Conservation (phyloP, 2,329 filamentous ascomycete genomes). For the Cadophora gregata region DNA sequence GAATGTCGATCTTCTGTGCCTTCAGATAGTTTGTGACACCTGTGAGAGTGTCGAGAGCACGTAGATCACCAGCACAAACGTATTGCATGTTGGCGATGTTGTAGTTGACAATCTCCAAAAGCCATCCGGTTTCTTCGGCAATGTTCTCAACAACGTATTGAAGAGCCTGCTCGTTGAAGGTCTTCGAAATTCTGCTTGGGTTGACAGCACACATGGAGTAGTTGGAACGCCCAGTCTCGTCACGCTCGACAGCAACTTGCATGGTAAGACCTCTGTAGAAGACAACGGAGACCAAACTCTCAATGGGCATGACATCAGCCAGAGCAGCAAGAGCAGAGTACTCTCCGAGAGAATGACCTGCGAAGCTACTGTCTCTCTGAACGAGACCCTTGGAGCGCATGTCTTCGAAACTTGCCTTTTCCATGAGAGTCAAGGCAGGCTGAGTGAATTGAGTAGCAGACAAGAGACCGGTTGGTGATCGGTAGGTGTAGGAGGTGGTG, state of each 20-base stretch:
- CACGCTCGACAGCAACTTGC: constrained; percentile 98
- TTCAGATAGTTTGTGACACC: constrained; percentile 90
- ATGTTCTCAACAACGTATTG: constrained; percentile 98
- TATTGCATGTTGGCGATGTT: constrained; percentile 80
- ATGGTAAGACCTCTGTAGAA: constrained; percentile 99
- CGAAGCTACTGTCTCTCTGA: constrained; percentile 94
- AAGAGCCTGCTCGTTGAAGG: constrained; percentile 96
- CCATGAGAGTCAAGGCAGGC: constrained; percentile 96
- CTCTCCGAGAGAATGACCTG: constrained; percentile 96
- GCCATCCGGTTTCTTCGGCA: constrained; percentile 90
- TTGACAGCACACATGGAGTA: constrained; percentile 99
- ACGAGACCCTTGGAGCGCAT: constrained; percentile 98
- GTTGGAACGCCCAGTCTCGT: constrained; percentile 90
- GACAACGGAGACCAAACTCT: constrained; percentile 95
- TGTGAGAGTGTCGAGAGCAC: constrained; percentile 71
- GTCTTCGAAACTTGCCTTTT: constrained; percentile 99
- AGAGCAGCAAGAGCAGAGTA: constrained; percentile 96
- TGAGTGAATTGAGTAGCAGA: constrained; percentile 99
- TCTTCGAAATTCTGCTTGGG: constrained; percentile 96
- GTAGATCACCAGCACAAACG: constrained; percentile 73
- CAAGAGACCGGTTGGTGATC: constrained; percentile 89
- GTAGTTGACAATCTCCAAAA: constrained; percentile 97
- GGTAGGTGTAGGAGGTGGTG: constrained; percentile 96
- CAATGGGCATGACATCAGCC: constrained; percentile 99
- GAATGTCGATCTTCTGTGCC: constrained; percentile 95